Evolutionary conservation across 164 flowering plant species (phyloP).

Genomic region (Chloranthus sessilifolius): DNA sequence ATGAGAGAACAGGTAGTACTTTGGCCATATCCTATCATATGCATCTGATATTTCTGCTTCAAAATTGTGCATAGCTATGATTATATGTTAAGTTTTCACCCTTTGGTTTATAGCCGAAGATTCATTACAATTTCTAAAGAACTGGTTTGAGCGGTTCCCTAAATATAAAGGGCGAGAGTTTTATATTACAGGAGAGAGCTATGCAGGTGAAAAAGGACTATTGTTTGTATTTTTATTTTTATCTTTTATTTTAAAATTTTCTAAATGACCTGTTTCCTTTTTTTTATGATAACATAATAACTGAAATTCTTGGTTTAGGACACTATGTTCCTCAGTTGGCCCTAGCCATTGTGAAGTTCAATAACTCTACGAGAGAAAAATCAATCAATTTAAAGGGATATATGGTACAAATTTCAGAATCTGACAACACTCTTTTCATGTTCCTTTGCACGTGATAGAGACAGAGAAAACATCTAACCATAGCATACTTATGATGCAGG

Average conservation of each 20-base stretch:
- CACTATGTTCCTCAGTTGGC: slow-evolving; percentile 98
- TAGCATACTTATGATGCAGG: slow-evolving; percentile 42
- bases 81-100: too few relatives aligned
- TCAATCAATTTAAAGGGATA: slow-evolving; percentile 84
- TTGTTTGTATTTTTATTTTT: too few relatives aligned
- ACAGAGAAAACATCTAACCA: not conserved
- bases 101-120: slow-evolving; percentile 51
- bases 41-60: not conserved
- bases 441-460: not conserved
- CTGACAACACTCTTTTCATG: not conserved
- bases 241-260: too few relatives aligned
- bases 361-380: slow-evolving; percentile 22
- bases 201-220: slow-evolving; percentile 52
- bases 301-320: slow-evolving; percentile 40
- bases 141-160: slow-evolving; percentile 82
- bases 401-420: slow-evolving; percentile 46
- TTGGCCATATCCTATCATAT: not conserved
- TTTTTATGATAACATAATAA: not conserved
- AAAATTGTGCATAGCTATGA: not conserved
- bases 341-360: slow-evolving; percentile 66
- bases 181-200: slow-evolving; percentile 79
- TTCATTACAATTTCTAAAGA: slow-evolving; percentile 51
- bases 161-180: slow-evolving; percentile 73
- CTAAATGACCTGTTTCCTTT: too few relatives aligned
- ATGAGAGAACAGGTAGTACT: slow-evolving; percentile 65